A percentile compares a stretch with the other conserved stretches of the same genome.
phyloP scores from a whole-genome alignment of 306 rosid genomes.

The Lupinus albus region DNA sequence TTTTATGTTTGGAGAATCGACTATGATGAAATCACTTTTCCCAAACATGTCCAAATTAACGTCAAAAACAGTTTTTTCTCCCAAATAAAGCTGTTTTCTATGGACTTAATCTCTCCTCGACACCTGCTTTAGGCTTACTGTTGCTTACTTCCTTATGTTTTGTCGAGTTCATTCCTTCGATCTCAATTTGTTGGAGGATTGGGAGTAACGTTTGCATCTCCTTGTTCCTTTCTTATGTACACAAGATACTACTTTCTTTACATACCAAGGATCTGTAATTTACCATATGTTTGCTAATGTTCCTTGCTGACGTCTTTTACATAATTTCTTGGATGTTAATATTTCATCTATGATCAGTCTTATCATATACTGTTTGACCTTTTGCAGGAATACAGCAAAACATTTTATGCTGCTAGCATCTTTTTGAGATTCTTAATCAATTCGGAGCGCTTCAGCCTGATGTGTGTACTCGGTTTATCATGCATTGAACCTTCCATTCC shows the following conservation, averaged over 20 bases:
- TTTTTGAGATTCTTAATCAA: conserved; percentile 91
- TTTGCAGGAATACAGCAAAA: conserved; percentile 92
- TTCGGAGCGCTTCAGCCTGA: conserved; percentile 85
- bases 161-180: not conserved
- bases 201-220: not conserved
- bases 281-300: not conserved
- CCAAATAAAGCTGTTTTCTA: too few relatives aligned
- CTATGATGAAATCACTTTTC: too few relatives aligned
- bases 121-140: too few relatives aligned
- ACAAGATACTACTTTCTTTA: not conserved
- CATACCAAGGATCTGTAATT: conserved; percentile 11
- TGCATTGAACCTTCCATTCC: conserved; percentile 15
- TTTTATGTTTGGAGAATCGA: too few relatives aligned
- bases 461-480: conserved; percentile 58
- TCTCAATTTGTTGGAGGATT: conserved; percentile 7
- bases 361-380: conserved; percentile 31
- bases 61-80: too few relatives aligned
- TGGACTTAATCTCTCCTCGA: too few relatives aligned
- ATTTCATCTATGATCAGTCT: conserved; percentile 7
- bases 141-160: too few relatives aligned
- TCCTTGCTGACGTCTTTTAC: conserved; percentile 6
- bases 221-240: conserved; percentile 21
- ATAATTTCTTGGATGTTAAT: not conserved
- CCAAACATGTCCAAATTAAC: too few relatives aligned
- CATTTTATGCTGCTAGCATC: conserved; percentile 98